Conservation (phyloP, 2,329 filamentous ascomycete genomes). For the Celoporthe dispersa region DNA sequence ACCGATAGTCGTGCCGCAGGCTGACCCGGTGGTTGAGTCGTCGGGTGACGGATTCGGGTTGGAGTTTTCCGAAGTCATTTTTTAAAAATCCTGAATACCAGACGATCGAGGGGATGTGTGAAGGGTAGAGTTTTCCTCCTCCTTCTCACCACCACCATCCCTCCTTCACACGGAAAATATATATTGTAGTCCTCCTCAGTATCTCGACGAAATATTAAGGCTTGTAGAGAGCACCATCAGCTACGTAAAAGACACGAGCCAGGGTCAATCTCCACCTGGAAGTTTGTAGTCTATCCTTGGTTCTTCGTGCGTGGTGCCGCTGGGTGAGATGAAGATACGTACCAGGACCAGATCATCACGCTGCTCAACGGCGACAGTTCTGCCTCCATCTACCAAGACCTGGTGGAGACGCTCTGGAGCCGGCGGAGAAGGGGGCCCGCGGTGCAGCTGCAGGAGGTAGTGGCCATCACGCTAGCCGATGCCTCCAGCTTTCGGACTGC, state of each 20-base stretch:
- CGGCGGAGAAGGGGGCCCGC: background rate
- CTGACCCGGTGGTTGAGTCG: background rate
- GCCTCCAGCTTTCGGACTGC: background rate
- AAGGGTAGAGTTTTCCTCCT: background rate
- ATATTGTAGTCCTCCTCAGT: background rate
- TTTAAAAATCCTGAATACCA: background rate
- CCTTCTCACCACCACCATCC: background rate
- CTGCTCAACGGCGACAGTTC: background rate
- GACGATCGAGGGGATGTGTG: background rate
- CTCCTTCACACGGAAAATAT: background rate
- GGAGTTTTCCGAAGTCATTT: background rate
- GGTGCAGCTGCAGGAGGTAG: background rate
- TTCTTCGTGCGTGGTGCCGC: background rate
- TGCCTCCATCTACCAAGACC: background rate
- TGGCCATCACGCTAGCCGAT: background rate
- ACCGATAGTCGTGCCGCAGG: slow-evolving; percentile 12
- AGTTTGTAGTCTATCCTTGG: background rate
- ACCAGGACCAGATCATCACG: background rate
- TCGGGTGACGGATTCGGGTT: background rate
- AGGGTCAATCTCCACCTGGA: background rate
- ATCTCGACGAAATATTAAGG: background rate
- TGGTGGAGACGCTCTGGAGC: background rate
- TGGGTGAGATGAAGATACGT: background rate
- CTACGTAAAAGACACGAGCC: background rate
- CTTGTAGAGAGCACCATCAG: background rate